Evolutionary conservation across 805 yeast species (phyloP).

Genomic region (Lipomyces yamadae): DNA sequence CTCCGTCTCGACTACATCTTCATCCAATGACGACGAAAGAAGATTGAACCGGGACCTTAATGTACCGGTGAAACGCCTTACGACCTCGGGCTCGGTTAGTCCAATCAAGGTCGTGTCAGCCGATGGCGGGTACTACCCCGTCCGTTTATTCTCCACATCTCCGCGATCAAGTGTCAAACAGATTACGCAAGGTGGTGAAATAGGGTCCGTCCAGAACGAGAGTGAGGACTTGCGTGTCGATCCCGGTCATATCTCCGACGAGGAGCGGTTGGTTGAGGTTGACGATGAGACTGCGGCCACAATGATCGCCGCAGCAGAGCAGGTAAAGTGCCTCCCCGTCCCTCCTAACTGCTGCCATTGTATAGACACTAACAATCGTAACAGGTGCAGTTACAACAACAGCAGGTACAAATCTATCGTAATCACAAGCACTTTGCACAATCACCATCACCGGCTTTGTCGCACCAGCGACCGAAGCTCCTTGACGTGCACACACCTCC

Average conservation of each 20-base stretch:
- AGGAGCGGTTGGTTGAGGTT: slow-evolving; percentile 31
- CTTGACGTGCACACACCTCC: neutral
- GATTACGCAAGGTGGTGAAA: slow-evolving; percentile 14
- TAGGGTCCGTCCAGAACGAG: neutral
- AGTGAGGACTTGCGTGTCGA: slow-evolving; percentile 15
- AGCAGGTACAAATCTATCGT: slow-evolving; percentile 23
- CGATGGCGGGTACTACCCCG: neutral
- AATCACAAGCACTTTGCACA: slow-evolving; percentile 38
- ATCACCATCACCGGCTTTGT: slow-evolving; percentile 22
- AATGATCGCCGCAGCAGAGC: slow-evolving; percentile 22
- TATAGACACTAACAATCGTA: slow-evolving; percentile 17
- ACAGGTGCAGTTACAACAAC: slow-evolving; percentile 13
- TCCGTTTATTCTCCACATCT: slow-evolving; percentile 9
- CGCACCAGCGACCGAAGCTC: neutral
- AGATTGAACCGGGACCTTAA: slow-evolving; percentile 13
- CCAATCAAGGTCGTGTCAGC: neutral
- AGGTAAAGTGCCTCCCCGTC: slow-evolving; percentile 19
- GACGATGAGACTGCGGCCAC: slow-evolving; percentile 35
- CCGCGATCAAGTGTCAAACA: neutral
- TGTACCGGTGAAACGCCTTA: neutral
- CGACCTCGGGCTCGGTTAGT: neutral
- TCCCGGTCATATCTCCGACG: slow-evolving; percentile 21
- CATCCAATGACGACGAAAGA: slow-evolving; percentile 34
- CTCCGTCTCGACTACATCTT: slow-evolving; percentile 25
- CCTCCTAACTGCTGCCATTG: slow-evolving; percentile 18